phyloP scores from a whole-genome alignment of 371 early-diverging fungal genomes.

The Mortierella sp. region DNA sequence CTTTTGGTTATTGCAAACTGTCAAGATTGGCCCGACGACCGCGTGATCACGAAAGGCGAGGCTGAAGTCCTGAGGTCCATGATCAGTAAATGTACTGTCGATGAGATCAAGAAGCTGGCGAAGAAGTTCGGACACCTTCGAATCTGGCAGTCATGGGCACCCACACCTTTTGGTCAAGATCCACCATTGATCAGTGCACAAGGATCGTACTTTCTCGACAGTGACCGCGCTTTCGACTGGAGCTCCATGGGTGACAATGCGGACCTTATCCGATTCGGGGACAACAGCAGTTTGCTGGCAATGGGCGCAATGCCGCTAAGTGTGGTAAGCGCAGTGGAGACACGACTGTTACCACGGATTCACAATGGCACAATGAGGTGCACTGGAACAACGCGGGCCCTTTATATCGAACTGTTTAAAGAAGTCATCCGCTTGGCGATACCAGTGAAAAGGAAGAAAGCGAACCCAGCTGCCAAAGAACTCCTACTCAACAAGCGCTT shows the following conservation, averaged over 20 bases:
- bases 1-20: no score
- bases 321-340: no score
- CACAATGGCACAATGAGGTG: no score
- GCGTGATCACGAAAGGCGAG: no score
- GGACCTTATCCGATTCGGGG: not conserved
- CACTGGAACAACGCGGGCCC: not conserved
- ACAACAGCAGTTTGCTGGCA: not conserved
- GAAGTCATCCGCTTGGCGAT: not conserved
- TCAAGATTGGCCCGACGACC: no score
- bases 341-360: no score
- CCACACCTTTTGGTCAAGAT: not conserved
- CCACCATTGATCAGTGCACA: constrained; percentile 6
- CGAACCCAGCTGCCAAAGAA: not conserved
- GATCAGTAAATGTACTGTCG: not conserved
- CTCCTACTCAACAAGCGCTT: not conserved
- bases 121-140: constrained; percentile 2
- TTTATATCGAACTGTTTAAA: constrained; percentile 3
- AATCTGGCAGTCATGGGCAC: constrained; percentile 14
- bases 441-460: not conserved
- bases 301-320: not conserved
- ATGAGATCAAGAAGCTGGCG: not conserved
- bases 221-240: not conserved
- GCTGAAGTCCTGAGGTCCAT: no score
- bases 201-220: constrained; percentile 5
- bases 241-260: not conserved